Percentiles rank a stretch among this genome's conserved stretches.
These are phyloP conservation scores for Penicillium salamii DNA, from an alignment of 495 filamentous ascomycete genomes.

Conservation along the genomic window DNA sequence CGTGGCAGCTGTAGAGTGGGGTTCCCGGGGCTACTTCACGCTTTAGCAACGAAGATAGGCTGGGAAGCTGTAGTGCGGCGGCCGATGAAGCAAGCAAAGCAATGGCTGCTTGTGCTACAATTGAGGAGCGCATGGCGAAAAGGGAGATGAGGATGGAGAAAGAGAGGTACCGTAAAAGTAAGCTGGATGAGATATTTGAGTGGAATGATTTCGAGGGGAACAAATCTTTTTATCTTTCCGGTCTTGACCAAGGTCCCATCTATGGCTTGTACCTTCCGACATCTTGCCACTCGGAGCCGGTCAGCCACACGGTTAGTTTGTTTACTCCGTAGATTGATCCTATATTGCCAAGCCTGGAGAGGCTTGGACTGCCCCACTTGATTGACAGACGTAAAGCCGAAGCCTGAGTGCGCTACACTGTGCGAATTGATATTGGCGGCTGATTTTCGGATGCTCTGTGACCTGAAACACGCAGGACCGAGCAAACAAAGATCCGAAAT, in stretches of 20 bases:
- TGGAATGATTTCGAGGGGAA: too few species aligned
- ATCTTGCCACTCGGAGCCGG: background rate
- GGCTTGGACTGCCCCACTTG: background rate
- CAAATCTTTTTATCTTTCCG: too few species aligned
- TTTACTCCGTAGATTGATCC: background rate
- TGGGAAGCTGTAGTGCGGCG: constrained; percentile 5
- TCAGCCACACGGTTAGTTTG: background rate
- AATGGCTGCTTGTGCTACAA: background rate
- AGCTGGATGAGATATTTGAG: too few species aligned
- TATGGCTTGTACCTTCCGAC: background rate
- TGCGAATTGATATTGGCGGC: too few species aligned
- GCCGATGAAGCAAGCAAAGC: constrained; percentile 11
- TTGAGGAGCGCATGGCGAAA: constrained; percentile 8
- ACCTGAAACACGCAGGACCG: background rate
- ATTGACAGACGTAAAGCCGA: background rate
- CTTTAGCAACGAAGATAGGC: background rate
- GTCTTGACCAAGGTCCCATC: too few species aligned
- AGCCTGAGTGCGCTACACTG: background rate
- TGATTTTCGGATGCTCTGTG: too few species aligned
- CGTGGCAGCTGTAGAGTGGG: constrained; percentile 46
- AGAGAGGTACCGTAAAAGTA: too few species aligned
- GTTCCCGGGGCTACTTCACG: constrained; percentile 34
- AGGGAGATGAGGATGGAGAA: too few species aligned
- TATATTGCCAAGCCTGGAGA: background rate
- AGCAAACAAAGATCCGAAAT: background rate